A percentile compares a stretch with the other conserved stretches of the same genome.
phyloP scores from a whole-genome alignment of 176 grass and related monocot genomes.

The Chloris gayana region DNA sequence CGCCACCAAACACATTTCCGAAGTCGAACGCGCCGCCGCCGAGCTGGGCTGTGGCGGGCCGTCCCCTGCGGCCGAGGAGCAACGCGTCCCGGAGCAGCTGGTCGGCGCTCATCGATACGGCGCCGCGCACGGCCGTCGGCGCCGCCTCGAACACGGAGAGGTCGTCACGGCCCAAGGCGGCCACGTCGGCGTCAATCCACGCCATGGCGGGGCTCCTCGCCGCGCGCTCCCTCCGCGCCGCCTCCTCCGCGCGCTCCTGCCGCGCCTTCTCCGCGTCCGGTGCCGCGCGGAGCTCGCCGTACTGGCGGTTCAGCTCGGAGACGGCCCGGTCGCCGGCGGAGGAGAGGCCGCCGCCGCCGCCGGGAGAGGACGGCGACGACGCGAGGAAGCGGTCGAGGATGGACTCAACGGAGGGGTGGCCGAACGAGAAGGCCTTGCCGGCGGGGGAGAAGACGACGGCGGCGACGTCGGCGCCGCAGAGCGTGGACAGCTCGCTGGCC shows the following conservation, averaged over 20 bases:
- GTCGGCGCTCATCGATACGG: not conserved
- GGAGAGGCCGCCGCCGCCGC: not conserved
- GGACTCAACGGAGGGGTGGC: slow-evolving; percentile 39
- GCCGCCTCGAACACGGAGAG: slow-evolving; percentile 15
- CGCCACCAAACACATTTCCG: not conserved
- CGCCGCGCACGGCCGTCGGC: not conserved
- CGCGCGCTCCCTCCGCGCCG: slow-evolving; percentile 4
- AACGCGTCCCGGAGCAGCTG: slow-evolving; percentile 35
- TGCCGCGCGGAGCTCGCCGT: slow-evolving; percentile 21
- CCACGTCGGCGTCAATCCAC: slow-evolving; percentile 11
- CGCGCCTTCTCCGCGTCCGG: slow-evolving; percentile 30
- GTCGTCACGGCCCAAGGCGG: not conserved
- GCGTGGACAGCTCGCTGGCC: slow-evolving; percentile 50
- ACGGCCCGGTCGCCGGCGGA: not conserved
- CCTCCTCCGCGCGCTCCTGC: slow-evolving; percentile 30
- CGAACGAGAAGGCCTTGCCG: slow-evolving; percentile 47
- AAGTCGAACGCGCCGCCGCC: not conserved
- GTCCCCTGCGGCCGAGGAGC: slow-evolving; percentile 21
- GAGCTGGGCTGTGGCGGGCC: not conserved
- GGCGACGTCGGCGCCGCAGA: slow-evolving; percentile 58
- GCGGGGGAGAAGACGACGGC: slow-evolving; percentile 48
- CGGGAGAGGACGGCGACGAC: not conserved
- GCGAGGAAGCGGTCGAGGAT: slow-evolving; percentile 36
- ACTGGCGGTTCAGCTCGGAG: slow-evolving; percentile 31
- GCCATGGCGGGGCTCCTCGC: slow-evolving; percentile 20